Percentiles rank a stretch among this genome's conserved stretches.
phyloP scores from a whole-genome alignment of 2,329 filamentous ascomycete genomes.

The Fusarium sp. region DNA sequence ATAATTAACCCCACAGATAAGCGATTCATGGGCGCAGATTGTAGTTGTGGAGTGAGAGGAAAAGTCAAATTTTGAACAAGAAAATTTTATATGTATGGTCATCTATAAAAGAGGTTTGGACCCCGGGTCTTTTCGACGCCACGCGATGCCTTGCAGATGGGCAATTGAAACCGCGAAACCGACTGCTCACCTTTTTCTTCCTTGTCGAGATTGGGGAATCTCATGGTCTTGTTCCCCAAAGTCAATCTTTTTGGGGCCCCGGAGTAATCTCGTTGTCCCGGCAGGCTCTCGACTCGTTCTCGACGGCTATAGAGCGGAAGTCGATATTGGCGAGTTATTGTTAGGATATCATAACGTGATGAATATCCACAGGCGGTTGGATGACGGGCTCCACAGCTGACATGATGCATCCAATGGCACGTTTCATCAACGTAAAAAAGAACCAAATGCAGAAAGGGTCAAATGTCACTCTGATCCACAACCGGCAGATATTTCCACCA shows the following conservation, averaged over 20 bases:
- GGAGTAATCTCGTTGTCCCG: slow-evolving; percentile 32
- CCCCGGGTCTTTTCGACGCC: slow-evolving; percentile 3
- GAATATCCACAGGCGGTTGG: slow-evolving; percentile 19
- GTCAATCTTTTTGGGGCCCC: slow-evolving; percentile 24
- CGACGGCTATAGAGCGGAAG: not conserved
- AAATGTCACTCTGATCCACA: slow-evolving; percentile 15
- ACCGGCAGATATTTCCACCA: slow-evolving; percentile 30
- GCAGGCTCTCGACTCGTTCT: slow-evolving; percentile 4
- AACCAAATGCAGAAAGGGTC: not conserved
- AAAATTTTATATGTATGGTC: not conserved
- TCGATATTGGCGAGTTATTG: slow-evolving; percentile 18
- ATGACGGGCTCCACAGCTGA: slow-evolving; percentile 8
- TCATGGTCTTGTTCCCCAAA: not conserved
- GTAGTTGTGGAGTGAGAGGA: not conserved
- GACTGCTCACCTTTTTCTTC: fast-evolving
- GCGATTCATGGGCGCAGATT: slow-evolving; percentile 21
- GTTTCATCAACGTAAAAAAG: slow-evolving; percentile 37
- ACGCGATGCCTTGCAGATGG: not conserved
- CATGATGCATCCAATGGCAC: slow-evolving; percentile 16
- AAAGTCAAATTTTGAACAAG: not conserved
- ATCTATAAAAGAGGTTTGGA: slow-evolving; percentile 9
- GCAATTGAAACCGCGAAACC: not conserved
- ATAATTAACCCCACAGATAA: slow-evolving; percentile 34
- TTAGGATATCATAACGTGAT: slow-evolving; percentile 42
- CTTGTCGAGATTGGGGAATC: not conserved